Conservation (phyloP, 345 rosid genomes). For the Pelargonium nanum region DNA sequence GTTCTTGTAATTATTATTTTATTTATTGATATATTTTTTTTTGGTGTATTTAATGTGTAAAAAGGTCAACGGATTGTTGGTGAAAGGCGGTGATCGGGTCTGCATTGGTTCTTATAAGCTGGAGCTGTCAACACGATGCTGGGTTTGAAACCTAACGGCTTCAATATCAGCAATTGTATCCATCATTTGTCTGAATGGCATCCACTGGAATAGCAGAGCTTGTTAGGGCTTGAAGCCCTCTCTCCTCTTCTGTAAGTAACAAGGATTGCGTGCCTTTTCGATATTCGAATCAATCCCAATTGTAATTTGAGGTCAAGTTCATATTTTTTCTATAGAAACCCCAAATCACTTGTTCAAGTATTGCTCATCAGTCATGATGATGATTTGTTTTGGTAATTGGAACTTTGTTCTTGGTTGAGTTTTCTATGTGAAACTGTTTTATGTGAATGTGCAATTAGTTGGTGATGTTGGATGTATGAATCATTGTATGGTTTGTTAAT, state of each 20-base stretch:
- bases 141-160: conserved; percentile 26
- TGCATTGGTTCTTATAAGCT: conserved; percentile 15
- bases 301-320: background rate
- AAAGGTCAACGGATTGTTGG: conserved; percentile 16
- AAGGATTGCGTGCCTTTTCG: conserved; percentile 16
- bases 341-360: background rate
- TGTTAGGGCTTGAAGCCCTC: conserved; percentile 32
- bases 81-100: conserved; percentile 14
- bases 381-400: background rate
- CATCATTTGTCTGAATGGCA: conserved; percentile 90
- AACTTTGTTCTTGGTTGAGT: background rate
- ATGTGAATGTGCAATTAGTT: background rate
- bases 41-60: background rate
- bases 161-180: conserved; percentile 33
- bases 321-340: background rate
- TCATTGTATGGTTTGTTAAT: background rate
- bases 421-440: background rate
- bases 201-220: conserved; percentile 53
- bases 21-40: background rate
- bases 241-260: conserved; percentile 2
- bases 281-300: background rate
- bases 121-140: conserved; percentile 53
- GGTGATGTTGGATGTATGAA: background rate
- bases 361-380: background rate
- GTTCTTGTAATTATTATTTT: background rate